Percentiles rank a stretch among this genome's conserved stretches.
These are phyloP conservation scores for Phaeosphaeria sp. DNA, from an alignment of 2,329 filamentous ascomycete species.

Conservation along the genomic window DNA sequence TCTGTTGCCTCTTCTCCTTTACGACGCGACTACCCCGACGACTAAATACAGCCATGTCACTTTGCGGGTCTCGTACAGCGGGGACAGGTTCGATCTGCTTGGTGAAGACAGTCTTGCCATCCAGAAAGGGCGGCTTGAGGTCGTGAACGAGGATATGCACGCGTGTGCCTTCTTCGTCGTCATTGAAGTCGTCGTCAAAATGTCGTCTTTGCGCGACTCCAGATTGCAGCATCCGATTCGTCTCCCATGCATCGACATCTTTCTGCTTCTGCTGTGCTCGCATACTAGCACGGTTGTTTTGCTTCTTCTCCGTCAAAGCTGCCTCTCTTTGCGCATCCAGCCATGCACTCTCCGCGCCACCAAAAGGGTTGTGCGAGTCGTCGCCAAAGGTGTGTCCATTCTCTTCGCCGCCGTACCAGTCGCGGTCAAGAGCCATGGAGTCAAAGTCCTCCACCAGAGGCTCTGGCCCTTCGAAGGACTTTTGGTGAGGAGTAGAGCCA, in stretches of 20 bases:
- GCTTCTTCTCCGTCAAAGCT: constrained; percentile 80
- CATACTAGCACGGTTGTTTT: constrained; percentile 72
- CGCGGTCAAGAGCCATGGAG: constrained; percentile 78
- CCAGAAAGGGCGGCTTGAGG: constrained; percentile 89
- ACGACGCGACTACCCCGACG: constrained; percentile 94
- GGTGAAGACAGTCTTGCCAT: constrained; percentile 94
- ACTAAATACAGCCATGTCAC: constrained; percentile 98
- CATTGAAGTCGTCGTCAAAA: constrained; percentile 80
- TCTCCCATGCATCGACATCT: constrained; percentile 98
- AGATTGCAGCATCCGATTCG: constrained; percentile 96
- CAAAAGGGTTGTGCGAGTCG: constrained; percentile 91
- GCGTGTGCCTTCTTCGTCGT: constrained; percentile 88
- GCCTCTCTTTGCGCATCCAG: constrained; percentile 79
- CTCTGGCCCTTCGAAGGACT: constrained; percentile 68
- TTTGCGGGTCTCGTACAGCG: constrained; percentile 90
- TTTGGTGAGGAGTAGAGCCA: constrained; percentile 56
- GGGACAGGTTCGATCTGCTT: constrained; percentile 96
- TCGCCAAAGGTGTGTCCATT: constrained; percentile 86
- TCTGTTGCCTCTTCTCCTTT: constrained; percentile 86
- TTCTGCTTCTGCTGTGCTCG: constrained; percentile 85
- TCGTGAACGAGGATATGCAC: constrained; percentile 94
- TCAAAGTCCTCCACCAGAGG: constrained; percentile 71
- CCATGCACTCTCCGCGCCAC: constrained; percentile 73
- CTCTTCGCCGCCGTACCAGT: constrained; percentile 93
- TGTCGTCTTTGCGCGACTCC: constrained; percentile 91